Evolutionary conservation across 2,329 filamentous ascomycete species (phyloP).

Genomic region (Colletotrichum musae): DNA sequence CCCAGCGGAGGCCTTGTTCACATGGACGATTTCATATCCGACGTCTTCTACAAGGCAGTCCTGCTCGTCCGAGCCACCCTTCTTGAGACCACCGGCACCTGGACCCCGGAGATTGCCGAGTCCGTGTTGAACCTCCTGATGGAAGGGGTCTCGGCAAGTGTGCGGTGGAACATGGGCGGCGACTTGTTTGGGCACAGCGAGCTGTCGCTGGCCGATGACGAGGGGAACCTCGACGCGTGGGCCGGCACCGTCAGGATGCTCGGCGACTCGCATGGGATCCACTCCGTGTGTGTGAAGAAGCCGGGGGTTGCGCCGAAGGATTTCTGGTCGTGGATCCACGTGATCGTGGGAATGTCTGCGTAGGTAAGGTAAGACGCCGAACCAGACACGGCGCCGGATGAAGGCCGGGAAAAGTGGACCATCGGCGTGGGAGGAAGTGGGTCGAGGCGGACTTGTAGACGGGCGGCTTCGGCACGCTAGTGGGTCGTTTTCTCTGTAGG

Average conservation of each 20-base stretch:
- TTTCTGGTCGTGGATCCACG: neutral
- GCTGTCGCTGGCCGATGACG: neutral
- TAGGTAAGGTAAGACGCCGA: too few relatives aligned
- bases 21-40: neutral
- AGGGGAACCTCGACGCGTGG: neutral
- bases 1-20: neutral
- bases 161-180: constrained; percentile 9
- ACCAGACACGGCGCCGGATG: too few relatives aligned
- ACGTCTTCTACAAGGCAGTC: too few relatives aligned
- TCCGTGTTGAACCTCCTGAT: neutral
- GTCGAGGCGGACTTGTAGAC: too few relatives aligned
- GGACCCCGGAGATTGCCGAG: too few relatives aligned
- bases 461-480: too few relatives aligned
- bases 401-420: too few relatives aligned
- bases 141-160: neutral
- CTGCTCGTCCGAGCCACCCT: too few relatives aligned
- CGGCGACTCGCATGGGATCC: neutral
- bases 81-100: too few relatives aligned
- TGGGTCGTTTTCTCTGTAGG: too few relatives aligned
- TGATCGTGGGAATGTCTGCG: too few relatives aligned
- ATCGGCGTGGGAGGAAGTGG: too few relatives aligned
- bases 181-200: neutral
- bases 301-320: neutral
- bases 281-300: constrained; percentile 4
- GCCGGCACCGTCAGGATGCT: neutral